Conservation (phyloP, 805 yeast genomes). For the Kazachstania kunashirensis region DNA sequence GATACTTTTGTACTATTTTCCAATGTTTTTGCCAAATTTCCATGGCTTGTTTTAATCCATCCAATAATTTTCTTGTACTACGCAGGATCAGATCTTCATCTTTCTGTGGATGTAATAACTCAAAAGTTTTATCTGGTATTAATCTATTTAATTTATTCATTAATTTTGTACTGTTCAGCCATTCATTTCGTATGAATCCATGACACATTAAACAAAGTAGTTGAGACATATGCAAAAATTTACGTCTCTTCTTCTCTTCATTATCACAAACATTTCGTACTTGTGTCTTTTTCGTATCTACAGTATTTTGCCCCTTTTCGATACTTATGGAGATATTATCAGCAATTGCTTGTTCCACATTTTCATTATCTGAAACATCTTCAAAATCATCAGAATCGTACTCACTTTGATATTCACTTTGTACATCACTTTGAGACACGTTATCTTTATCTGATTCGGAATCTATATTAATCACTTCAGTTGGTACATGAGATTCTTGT, state of each 20-base stretch:
- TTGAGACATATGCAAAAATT: conserved; percentile 47
- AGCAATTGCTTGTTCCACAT: no score
- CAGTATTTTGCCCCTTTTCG: conserved; percentile 11
- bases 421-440: not conserved
- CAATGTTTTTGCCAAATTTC: conserved; percentile 49
- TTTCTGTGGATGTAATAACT: conserved; percentile 41
- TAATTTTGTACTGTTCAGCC: conserved; percentile 52
- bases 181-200: conserved; percentile 57
- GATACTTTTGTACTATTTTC: conserved; percentile 33
- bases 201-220: conserved; percentile 54
- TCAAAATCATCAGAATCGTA: conserved; percentile 23
- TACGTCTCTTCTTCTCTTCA: conserved; percentile 48
- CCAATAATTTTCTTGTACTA: conserved; percentile 59
- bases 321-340: conserved; percentile 25
- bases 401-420: conserved; percentile 10
- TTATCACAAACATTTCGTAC: conserved; percentile 34
- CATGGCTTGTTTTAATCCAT: conserved; percentile 63
- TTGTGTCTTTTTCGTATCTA: conserved; percentile 14
- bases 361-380: conserved; percentile 9
- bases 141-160: conserved; percentile 33
- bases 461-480: conserved; percentile 3
- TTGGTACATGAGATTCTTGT: not conserved
- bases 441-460: not conserved
- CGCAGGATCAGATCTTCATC: conserved; percentile 31
- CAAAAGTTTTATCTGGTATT: conserved; percentile 39